phyloP scores from a whole-genome alignment of 805 yeast species.

The Starmera amethionina region DNA sequence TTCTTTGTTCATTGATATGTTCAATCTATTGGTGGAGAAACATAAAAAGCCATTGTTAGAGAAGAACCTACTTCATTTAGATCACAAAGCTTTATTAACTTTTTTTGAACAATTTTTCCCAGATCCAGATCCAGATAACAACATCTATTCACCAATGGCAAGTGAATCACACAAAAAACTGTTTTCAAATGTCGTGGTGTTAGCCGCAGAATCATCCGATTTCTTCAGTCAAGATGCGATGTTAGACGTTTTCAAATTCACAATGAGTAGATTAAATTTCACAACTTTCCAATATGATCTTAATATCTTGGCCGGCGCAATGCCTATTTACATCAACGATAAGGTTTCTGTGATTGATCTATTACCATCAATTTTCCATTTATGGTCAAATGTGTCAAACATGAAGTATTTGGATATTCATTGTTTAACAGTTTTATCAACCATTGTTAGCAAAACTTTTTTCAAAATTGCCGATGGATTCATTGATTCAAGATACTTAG shows the following conservation, averaged over 20 bases:
- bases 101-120: slow-evolving; percentile 28
- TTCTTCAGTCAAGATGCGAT: slow-evolving; percentile 41
- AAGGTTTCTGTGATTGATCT: slow-evolving; percentile 40
- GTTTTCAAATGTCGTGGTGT: slow-evolving; percentile 35
- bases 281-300: slow-evolving; percentile 42
- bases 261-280: slow-evolving; percentile 43
- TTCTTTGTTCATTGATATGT: slow-evolving; percentile 50
- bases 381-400: slow-evolving; percentile 50
- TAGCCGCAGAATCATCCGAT: slow-evolving; percentile 43
- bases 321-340: slow-evolving; percentile 34
- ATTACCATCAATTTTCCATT: slow-evolving; percentile 56
- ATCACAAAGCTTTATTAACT: slow-evolving; percentile 24
- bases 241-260: slow-evolving; percentile 38
- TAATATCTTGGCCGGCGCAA: slow-evolving; percentile 39
- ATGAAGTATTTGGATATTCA: slow-evolving; percentile 48
- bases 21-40: slow-evolving; percentile 42
- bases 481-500: slow-evolving; percentile 6
- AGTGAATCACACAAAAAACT: slow-evolving; percentile 34
- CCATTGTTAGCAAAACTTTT: too few species aligned
- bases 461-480: too few species aligned
- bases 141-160: slow-evolving; percentile 22
- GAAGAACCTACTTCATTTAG: slow-evolving; percentile 21
- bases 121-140: slow-evolving; percentile 38
- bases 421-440: not conserved
- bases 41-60: slow-evolving; percentile 20